Percentiles rank a stretch among this genome's conserved stretches.
phyloP scores from a whole-genome alignment of 352 stramenopile species.

The Phytophthora melonis region DNA sequence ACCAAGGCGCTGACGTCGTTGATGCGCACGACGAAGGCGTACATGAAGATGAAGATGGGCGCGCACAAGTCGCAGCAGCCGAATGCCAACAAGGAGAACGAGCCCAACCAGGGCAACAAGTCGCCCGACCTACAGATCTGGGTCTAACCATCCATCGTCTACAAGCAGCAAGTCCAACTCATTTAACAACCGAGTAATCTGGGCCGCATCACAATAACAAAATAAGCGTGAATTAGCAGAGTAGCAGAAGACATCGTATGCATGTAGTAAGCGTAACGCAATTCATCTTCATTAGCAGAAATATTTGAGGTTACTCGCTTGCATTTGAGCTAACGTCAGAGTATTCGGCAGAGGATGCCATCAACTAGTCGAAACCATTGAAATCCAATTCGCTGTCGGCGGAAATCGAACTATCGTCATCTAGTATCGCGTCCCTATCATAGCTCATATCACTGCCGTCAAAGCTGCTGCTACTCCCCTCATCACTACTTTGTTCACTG shows the following conservation, averaged over 20 bases:
- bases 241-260: neutral
- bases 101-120: neutral
- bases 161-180: neutral
- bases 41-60: neutral
- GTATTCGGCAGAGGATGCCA: neutral
- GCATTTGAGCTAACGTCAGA: neutral
- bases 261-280: neutral
- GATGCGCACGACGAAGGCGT: neutral
- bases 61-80: neutral
- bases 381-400: neutral
- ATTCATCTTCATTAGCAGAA: neutral
- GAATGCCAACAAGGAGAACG: neutral
- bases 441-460: neutral
- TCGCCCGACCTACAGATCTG: neutral
- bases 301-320: neutral
- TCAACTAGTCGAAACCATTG: neutral
- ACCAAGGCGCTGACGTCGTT: neutral
- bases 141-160: neutral
- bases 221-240: neutral
- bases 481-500: neutral
- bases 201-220: neutral
- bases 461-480: neutral
- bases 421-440: neutral
- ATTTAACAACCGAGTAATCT: neutral
- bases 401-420: neutral